Conservation (phyloP, 495 filamentous ascomycete genomes). For the Chaetomidium leptoderma region DNA sequence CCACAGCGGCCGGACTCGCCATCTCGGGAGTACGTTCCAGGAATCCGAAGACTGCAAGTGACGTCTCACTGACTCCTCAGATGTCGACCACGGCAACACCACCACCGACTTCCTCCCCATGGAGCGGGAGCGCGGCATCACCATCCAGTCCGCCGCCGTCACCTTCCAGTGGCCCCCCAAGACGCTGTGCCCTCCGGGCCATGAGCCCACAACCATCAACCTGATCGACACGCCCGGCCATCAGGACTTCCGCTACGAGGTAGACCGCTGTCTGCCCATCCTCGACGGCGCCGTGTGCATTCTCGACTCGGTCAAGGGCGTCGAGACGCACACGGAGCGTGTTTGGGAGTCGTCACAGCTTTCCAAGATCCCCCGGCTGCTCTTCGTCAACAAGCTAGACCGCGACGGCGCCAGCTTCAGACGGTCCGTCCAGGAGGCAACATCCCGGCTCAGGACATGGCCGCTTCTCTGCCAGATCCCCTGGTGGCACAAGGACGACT, state of each 20-base stretch:
- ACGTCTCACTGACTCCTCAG: constrained; percentile 35
- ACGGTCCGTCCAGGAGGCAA: constrained; percentile 79
- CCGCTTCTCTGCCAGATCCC: constrained; percentile 93
- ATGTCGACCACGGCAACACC: constrained; percentile 96
- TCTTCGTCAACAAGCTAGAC: constrained; percentile 96
- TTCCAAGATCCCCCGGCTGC: constrained; percentile 78
- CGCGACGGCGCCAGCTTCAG: constrained; percentile 89
- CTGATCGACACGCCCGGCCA: constrained; percentile 97
- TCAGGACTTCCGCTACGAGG: constrained; percentile 97
- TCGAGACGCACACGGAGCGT: constrained; percentile 96
- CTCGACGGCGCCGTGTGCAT: constrained; percentile 95
- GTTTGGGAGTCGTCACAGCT: constrained; percentile 89
- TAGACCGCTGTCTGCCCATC: constrained; percentile 85
- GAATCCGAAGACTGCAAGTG: constrained; percentile 14
- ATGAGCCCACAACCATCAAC: constrained; percentile 61
- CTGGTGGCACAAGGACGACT: constrained; percentile 77
- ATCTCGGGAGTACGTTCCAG: constrained; percentile 66
- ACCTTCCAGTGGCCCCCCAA: constrained; percentile 76
- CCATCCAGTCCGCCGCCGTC: constrained; percentile 95
- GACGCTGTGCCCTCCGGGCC: constrained; percentile 31
- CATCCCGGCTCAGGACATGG: constrained; percentile 70
- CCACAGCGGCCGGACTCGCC: constrained; percentile 82
- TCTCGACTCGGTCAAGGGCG: constrained; percentile 91
- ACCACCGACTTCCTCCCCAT: constrained; percentile 97
- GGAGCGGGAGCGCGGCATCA: constrained; percentile 90